phyloP scores from a whole-genome alignment of 2,329 filamentous ascomycete species.

The Cryphonectria carpinicola region DNA sequence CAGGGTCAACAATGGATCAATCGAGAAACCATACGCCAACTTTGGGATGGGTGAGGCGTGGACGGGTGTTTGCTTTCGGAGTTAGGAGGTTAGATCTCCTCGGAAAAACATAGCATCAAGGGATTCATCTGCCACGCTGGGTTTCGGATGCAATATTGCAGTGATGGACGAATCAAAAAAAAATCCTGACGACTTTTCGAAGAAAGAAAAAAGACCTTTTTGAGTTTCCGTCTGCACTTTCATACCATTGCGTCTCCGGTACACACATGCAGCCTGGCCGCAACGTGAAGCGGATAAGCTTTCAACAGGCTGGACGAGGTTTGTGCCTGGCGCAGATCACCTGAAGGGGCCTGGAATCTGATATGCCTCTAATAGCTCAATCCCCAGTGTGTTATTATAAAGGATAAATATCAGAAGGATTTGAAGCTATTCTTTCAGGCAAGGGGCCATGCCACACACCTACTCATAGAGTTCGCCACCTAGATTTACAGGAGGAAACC shows the following conservation, averaged over 20 bases:
- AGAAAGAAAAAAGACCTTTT: not conserved
- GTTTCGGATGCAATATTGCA: constrained; percentile 28
- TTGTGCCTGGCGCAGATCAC: not conserved
- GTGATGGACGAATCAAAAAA: constrained; percentile 30
- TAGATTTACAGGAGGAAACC: not conserved
- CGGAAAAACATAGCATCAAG: constrained; percentile 39
- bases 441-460: not conserved
- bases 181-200: constrained; percentile 27
- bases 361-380: not conserved
- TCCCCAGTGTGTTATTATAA: not conserved
- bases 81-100: constrained; percentile 40
- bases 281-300: not conserved
- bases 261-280: not conserved
- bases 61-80: constrained; percentile 38
- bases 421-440: not conserved
- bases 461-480: not conserved
- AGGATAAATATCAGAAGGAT: not conserved
- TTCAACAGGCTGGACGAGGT: not conserved
- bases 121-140: constrained; percentile 31
- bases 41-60: constrained; percentile 35
- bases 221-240: not conserved
- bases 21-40: constrained; percentile 33
- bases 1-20: constrained; percentile 37
- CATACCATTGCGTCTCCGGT: not conserved
- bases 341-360: not conserved